Evolutionary conservation across 2,329 filamentous ascomycete species (phyloP), one percentile per base, ranked within the genome.

Genomic region (Ophiostoma pallidulum): DNA sequence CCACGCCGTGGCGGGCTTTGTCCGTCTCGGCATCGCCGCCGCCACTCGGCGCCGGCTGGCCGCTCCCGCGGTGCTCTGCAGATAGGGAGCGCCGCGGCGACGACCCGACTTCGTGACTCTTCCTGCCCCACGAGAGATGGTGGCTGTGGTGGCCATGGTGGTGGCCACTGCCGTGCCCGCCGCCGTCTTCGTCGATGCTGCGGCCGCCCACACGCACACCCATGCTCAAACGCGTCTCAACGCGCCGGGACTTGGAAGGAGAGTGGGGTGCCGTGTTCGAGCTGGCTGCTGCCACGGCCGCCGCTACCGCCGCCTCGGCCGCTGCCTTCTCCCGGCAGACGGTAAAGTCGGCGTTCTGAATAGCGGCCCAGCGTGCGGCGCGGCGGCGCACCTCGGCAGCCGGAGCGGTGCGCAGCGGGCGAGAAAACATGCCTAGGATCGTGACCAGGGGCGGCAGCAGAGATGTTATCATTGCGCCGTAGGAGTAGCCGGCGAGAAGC

Each of bases 391-490:
- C 85, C 56, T 88, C 83, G 13, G 80, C 74, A 0, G 80, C 74
- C 4, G 79, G 64, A 0, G 80, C 80, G 33, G 73, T 78, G n/a
- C 62, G 57, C 3, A 65, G 54, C 0, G 78, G 74, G 0, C 66
- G 61, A 8, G 66, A 59, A 55, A 92, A 88, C 1, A 74, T 64
- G 1, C 71, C 62, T 20, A 87, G 64, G 24, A 94, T 77, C 0
- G 70, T 64, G 10, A 69, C 62, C 31, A 82, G 65, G 0, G 79
- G 70, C 0, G 88, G 86, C 0, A 94, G 73, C 49, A 83, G 79
- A 1, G 77, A 80, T 2, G 87, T 80, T 33, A 97, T 77, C 59
- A 95, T 75, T 4, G 88, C 86, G 37, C 92, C 92, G 62, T 96
- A 96, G 0, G 89, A 95, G 62, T 96, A 96, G 12, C 90, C 90